Percentiles rank a stretch among this genome's conserved stretches.
Evolutionary conservation across 1,284 basidiomycete species (phyloP).

Genomic region (Vanrija sp.): DNA sequence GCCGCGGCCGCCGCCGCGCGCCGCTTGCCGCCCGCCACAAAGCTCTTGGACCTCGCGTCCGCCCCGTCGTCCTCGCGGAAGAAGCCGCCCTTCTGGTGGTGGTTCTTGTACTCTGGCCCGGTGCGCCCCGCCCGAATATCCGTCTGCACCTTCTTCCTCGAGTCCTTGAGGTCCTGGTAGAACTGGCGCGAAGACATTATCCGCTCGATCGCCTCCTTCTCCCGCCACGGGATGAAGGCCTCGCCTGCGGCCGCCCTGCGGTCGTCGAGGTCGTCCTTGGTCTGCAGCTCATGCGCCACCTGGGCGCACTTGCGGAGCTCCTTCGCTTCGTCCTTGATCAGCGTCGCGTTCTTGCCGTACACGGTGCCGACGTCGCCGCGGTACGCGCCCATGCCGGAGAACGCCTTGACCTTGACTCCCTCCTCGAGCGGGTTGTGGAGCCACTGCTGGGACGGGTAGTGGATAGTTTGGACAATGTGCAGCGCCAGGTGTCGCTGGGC

Average conservation of each 20-base stretch:
- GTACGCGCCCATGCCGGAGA: conserved; percentile 8
- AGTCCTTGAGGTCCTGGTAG: neutral
- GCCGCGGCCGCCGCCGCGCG: neutral
- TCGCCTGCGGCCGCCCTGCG: conserved; percentile 3
- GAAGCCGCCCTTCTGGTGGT: too few species aligned
- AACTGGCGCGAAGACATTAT: neutral
- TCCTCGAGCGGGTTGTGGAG: conserved; percentile 5
- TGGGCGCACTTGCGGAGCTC: neutral
- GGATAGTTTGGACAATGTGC: conserved; percentile 15
- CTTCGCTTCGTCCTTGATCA: conserved; percentile 8
- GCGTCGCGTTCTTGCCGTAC: conserved; percentile 22
- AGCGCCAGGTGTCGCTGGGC: conserved; percentile 8
- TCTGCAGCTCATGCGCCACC: conserved; percentile 8
- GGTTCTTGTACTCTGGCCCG: too few species aligned
- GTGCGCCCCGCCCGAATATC: too few species aligned
- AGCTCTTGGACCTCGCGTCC: neutral
- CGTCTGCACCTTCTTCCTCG: neutral
- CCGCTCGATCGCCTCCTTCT: neutral
- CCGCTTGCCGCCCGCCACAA: neutral
- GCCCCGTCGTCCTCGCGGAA: too few species aligned
- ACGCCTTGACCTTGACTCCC: neutral
- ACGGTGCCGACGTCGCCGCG: conserved; percentile 26
- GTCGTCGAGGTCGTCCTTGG: conserved; percentile 7
- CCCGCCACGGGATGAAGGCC: conserved; percentile 6
- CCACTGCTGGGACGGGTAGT: conserved; percentile 1